Conservation (phyloP, 768 basidiomycete species). For the Termitomyces sp. region DNA sequence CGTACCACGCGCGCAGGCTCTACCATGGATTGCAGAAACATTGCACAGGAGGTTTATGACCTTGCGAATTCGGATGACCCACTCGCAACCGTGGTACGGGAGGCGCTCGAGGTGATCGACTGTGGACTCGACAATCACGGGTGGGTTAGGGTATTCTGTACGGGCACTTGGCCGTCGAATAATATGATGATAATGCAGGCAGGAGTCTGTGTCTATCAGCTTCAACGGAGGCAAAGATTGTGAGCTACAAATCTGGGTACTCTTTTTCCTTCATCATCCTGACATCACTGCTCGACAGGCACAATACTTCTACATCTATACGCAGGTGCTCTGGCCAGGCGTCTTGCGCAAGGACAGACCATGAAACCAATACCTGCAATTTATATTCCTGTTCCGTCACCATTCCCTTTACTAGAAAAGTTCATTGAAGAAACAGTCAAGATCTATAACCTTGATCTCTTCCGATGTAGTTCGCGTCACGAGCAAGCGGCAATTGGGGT, state of each 20-base stretch:
- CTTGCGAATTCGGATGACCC: slow-evolving; percentile 51
- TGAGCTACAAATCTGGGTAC: slow-evolving; percentile 30
- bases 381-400: slow-evolving; percentile 87
- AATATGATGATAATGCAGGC: slow-evolving; percentile 31
- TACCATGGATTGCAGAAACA: slow-evolving; percentile 42
- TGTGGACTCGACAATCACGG: slow-evolving; percentile 70
- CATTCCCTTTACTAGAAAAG: slow-evolving; percentile 76
- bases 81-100: slow-evolving; percentile 57
- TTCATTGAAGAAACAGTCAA: slow-evolving; percentile 67
- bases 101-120: slow-evolving; percentile 82
- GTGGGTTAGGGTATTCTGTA: slow-evolving; percentile 44
- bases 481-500: slow-evolving; percentile 43
- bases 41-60: slow-evolving; percentile 55
- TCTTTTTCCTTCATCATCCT: not conserved
- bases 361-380: slow-evolving; percentile 55
- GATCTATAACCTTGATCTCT: slow-evolving; percentile 73
- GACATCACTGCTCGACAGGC: slow-evolving; percentile 39
- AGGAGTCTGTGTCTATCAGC: slow-evolving; percentile 74
- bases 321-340: slow-evolving; percentile 60
- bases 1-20: not conserved
- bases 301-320: slow-evolving; percentile 93
- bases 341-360: slow-evolving; percentile 25
- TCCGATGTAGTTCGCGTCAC: slow-evolving; percentile 42
- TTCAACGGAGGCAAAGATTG: slow-evolving; percentile 99
- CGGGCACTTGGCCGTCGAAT: slow-evolving; percentile 11